Conservation (phyloP, 164 flowering plant genomes). For the Umbilicus rupestris region DNA sequence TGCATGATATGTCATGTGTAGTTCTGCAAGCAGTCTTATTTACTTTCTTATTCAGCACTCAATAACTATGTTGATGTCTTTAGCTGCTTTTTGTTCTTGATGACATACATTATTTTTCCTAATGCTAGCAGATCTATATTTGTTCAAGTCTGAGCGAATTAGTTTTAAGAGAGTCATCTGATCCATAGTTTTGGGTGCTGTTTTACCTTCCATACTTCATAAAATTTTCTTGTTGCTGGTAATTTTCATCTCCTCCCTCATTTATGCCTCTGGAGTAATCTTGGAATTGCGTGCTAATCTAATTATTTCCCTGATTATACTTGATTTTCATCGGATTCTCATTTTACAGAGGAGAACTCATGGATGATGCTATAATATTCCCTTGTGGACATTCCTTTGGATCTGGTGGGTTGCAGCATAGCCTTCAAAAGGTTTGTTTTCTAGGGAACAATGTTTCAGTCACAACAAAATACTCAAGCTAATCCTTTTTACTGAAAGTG, state of each 20-base stretch:
- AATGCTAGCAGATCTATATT: not conserved
- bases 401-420: conserved; percentile 66
- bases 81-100: not conserved
- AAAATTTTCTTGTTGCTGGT: not conserved
- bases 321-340: too few relatives aligned
- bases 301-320: not conserved
- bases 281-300: not conserved
- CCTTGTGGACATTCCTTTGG: conserved; percentile 98
- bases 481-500: too few relatives aligned
- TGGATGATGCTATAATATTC: conserved; percentile 95
- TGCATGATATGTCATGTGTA: not conserved
- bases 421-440: conserved; percentile 46
- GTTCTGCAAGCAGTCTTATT: not conserved
- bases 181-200: not conserved
- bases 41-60: not conserved
- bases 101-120: not conserved
- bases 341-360: conserved; percentile 62
- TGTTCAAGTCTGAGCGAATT: not conserved
- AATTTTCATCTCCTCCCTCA: not conserved
- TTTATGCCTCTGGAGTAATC: not conserved
- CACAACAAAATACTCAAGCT: too few relatives aligned
- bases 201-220: not conserved
- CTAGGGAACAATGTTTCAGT: not conserved
- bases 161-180: not conserved
- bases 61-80: not conserved